phyloP scores from a whole-genome alignment of 495 filamentous ascomycete genomes.

The Neurospora sp. region DNA sequence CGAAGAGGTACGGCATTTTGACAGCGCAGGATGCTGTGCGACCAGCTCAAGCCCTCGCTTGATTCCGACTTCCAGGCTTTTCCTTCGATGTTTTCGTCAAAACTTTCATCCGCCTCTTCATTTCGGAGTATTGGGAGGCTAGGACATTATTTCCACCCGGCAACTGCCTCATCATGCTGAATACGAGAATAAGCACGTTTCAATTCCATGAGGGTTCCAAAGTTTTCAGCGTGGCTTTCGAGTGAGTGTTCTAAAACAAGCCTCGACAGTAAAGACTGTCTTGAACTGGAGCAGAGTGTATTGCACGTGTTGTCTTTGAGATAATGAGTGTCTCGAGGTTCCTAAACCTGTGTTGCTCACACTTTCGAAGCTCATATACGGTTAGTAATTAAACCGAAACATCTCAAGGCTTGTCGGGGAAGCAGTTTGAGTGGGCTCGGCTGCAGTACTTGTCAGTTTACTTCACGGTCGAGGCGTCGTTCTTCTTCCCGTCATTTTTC shows the following conservation, averaged over 20 bases:
- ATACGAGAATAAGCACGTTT: not conserved
- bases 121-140: not conserved
- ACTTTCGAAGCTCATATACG: not conserved
- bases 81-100: not conserved
- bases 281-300: conserved; percentile 10
- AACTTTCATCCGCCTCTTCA: not conserved
- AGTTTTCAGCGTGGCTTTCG: not conserved
- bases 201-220: not conserved
- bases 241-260: not conserved
- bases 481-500: not conserved
- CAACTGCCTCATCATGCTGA: not conserved
- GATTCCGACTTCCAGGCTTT: not conserved
- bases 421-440: not conserved
- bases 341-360: not conserved
- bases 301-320: conserved; percentile 18
- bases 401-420: not conserved
- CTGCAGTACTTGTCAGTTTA: not conserved
- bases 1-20: conserved; percentile 20
- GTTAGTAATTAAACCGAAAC: conserved; percentile 16
- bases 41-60: conserved; percentile 1
- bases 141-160: not conserved
- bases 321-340: conserved; percentile 13
- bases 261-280: conserved; percentile 9
- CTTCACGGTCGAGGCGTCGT: not conserved
- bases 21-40: conserved; percentile 15